Percentiles rank a stretch among this genome's conserved stretches.
Conservation (phyloP, 2,329 filamentous ascomycete species). For the Fusarium oxysporum region DNA sequence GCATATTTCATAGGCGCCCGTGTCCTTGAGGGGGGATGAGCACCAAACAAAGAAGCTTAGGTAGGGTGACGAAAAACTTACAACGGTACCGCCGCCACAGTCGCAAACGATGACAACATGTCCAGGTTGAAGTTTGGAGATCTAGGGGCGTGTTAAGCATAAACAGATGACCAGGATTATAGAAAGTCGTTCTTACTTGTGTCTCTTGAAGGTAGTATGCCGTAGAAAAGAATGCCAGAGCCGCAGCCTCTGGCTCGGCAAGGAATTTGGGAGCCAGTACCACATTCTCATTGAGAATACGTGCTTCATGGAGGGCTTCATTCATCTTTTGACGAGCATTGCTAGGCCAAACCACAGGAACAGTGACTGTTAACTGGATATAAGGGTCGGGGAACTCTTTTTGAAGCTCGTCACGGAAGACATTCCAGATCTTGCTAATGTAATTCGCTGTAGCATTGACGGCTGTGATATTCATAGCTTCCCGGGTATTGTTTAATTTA, state of each 20-base stretch:
- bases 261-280: not conserved
- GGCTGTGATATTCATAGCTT: accelerated
- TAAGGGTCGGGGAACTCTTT: too few relatives aligned
- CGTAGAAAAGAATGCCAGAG: not conserved
- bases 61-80: not conserved
- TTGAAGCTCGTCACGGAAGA: accelerated
- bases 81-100: not conserved
- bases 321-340: not conserved
- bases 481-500: accelerated
- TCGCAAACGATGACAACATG: not conserved
- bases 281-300: not conserved
- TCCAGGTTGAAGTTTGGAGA: not conserved
- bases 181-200: not conserved
- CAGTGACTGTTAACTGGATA: not conserved
- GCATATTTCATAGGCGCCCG: not conserved
- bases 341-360: not conserved
- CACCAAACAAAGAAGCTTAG: not conserved
- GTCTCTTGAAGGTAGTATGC: not conserved
- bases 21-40: not conserved
- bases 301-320: not conserved
- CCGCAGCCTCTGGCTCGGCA: not conserved
- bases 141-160: not conserved
- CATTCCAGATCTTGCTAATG: not conserved
- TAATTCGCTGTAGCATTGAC: not conserved
- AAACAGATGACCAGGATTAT: too few relatives aligned